Evolutionary conservation across 139 green algal species (phyloP).

Genomic region (Ettlia oleoabundans): DNA sequence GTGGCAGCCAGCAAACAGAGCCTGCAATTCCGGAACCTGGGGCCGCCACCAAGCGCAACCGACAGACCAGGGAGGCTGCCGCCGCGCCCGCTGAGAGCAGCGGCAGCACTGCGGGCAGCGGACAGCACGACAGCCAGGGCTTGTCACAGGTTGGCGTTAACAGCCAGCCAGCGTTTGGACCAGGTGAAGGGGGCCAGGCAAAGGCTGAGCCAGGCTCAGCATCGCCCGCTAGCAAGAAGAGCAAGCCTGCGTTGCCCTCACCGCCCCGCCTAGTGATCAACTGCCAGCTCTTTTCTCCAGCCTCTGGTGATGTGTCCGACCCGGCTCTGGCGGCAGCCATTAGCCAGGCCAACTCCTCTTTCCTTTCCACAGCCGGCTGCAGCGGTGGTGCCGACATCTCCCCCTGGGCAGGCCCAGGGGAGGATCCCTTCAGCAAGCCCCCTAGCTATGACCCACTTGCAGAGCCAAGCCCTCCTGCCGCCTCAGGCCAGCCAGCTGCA

Average conservation of each 20-base stretch:
- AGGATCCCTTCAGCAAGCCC: not conserved
- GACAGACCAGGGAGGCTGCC: not conserved
- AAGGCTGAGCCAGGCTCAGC: not conserved
- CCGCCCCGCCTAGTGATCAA: constrained; percentile 3
- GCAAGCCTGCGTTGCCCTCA: not conserved
- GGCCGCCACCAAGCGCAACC: constrained; percentile 9
- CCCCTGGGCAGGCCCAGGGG: too few species aligned
- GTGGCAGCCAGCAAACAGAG: too few species aligned
- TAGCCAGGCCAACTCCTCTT: too few species aligned
- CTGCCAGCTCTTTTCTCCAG: not conserved
- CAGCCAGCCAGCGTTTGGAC: too few species aligned
- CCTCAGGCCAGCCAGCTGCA: not conserved
- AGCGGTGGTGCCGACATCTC: too few species aligned
- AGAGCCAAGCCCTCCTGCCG: not conserved
- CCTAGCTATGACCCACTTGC: not conserved
- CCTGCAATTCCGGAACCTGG: not conserved
- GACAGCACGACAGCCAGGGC: not conserved
- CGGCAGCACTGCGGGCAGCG: constrained; percentile 4
- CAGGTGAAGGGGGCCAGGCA: not conserved
- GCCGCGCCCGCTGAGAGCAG: constrained; percentile 4
- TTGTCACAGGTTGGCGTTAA: too few species aligned
- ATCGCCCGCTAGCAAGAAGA: constrained; percentile 2
- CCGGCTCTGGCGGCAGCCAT: too few species aligned
- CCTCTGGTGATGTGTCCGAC: too few species aligned
- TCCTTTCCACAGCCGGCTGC: too few species aligned